phyloP scores from a whole-genome alignment of 768 basidiomycete genomes.

The Termitomyces sp. region DNA sequence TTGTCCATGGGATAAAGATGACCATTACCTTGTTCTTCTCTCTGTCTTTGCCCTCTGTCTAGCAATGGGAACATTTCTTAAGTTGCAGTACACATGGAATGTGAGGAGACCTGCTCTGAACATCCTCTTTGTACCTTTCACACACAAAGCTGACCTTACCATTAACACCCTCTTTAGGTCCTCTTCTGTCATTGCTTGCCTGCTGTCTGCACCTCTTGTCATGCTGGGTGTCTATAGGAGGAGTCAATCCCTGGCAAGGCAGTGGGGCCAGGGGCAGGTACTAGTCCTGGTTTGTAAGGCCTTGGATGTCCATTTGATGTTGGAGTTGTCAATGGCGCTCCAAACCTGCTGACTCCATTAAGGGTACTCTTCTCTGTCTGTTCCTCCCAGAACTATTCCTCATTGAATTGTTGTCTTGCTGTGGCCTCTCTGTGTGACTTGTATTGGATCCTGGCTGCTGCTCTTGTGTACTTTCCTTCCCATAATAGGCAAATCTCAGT shows the following conservation, averaged over 20 bases:
- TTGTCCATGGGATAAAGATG: too few species aligned
- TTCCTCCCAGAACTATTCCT: background rate
- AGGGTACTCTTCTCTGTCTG: background rate
- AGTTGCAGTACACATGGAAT: too few species aligned
- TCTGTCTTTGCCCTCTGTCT: too few species aligned
- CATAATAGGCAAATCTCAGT: background rate
- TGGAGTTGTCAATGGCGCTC: background rate
- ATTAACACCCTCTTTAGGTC: slow-evolving; percentile 15
- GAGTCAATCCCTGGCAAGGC: slow-evolving; percentile 22
- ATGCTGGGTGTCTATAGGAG: slow-evolving; percentile 20
- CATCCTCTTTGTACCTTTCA: slow-evolving; percentile 23
- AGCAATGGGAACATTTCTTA: too few species aligned
- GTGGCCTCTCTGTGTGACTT: background rate
- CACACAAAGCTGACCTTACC: slow-evolving; percentile 19
- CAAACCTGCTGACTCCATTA: background rate
- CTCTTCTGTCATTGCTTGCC: background rate
- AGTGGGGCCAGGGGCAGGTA: slow-evolving; percentile 22
- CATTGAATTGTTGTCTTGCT: background rate
- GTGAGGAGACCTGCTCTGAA: too few species aligned
- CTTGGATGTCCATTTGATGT: background rate
- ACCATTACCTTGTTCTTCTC: too few species aligned
- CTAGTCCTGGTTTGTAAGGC: slow-evolving; percentile 5
- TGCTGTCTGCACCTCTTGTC: background rate
- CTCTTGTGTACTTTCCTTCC: background rate
- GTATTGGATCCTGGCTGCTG: too few species aligned